Percentiles rank a stretch among this genome's conserved stretches.
Conservation (phyloP, 345 rosid genomes). For the Bruguiera sexangula region DNA sequence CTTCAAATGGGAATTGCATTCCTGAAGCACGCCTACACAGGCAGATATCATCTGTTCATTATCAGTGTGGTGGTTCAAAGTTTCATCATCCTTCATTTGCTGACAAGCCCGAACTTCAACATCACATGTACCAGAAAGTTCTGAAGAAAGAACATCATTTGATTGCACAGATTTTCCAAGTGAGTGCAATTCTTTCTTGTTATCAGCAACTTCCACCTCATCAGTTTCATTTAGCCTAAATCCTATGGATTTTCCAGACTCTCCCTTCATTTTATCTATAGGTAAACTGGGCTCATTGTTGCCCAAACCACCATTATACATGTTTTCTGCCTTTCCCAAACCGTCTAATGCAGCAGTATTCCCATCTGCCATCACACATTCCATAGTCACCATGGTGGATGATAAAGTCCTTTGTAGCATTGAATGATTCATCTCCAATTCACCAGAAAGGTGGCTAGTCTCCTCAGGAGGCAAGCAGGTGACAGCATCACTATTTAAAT, state of each 20-base stretch:
- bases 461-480: constrained; percentile 30
- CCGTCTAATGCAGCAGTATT: constrained; percentile 26
- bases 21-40: constrained; percentile 17
- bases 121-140: constrained; percentile 30
- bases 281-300: constrained; percentile 15
- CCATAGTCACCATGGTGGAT: constrained; percentile 22
- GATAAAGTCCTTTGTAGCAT: constrained; percentile 25
- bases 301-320: constrained; percentile 19
- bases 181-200: constrained; percentile 18
- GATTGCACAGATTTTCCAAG: constrained; percentile 16
- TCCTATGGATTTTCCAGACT: constrained; percentile 8
- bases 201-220: constrained; percentile 23
- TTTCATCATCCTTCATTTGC: constrained; percentile 29
- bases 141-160: constrained; percentile 32
- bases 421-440: constrained; percentile 27
- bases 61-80: constrained; percentile 18
- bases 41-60: constrained; percentile 24
- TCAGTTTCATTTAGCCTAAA: constrained; percentile 26
- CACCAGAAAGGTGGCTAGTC: constrained; percentile 26
- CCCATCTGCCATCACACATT: constrained; percentile 32
- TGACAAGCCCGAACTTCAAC: constrained; percentile 35
- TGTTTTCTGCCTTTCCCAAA: constrained; percentile 36
- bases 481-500: constrained; percentile 25
- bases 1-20: constrained; percentile 37
- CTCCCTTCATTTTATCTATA: constrained; percentile 24